Evolutionary conservation across 306 rosid genomes (phyloP).

Genomic region (Crataegus laevigata): DNA sequence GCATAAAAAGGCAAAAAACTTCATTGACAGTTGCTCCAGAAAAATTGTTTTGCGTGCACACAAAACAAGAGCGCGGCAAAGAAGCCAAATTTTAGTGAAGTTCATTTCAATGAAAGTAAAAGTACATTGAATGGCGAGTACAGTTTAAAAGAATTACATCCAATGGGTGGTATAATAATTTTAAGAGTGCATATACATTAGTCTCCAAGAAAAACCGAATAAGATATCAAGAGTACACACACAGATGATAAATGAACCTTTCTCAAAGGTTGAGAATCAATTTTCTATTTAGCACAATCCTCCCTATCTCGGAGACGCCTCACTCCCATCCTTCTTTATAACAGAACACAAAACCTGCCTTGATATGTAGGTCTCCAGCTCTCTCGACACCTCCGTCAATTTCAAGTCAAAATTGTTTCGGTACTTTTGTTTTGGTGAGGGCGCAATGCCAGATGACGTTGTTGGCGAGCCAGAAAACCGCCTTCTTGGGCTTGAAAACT

Average conservation of each 20-base stretch:
- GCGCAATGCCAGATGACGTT: constrained; percentile 33
- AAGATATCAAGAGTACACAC: neutral
- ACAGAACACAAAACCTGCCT: constrained; percentile 83
- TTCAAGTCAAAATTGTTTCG: constrained; percentile 81
- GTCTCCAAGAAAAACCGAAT: neutral
- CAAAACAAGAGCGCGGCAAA: neutral
- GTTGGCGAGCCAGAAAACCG: constrained; percentile 65
- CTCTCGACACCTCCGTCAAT: constrained; percentile 73
- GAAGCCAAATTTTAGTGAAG: neutral
- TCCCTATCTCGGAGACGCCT: constrained; percentile 54
- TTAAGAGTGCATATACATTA: neutral
- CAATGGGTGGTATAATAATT: neutral
- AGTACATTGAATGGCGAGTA: neutral
- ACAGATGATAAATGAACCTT: constrained; percentile 24
- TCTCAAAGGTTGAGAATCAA: constrained; percentile 68
- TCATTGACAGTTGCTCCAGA: neutral
- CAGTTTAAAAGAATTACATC: neutral
- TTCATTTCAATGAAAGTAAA: neutral
- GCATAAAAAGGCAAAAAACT: neutral
- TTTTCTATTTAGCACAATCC: constrained; percentile 3
- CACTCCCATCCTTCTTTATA: constrained; percentile 63
- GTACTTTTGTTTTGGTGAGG: constrained; percentile 74
- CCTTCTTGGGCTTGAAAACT: constrained; percentile 80
- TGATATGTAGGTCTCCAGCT: constrained; percentile 93
- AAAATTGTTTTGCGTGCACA: too few relatives aligned